A percentile compares a stretch with the other conserved stretches of the same genome.
phyloP scores from a whole-genome alignment of 2,329 filamentous ascomycete genomes.

The Aspergillus brasiliensis region DNA sequence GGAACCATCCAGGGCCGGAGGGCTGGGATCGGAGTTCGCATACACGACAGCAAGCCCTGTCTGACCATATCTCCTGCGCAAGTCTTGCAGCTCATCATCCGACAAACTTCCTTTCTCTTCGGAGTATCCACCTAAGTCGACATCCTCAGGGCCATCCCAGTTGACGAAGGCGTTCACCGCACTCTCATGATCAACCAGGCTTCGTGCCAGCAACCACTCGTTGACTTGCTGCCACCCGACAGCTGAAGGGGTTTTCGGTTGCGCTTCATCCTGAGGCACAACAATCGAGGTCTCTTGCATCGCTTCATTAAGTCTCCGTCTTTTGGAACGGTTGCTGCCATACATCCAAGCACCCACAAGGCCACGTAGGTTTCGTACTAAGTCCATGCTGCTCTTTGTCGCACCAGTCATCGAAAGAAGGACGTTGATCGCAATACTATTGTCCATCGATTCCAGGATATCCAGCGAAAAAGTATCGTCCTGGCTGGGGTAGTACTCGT shows the following conservation, averaged over 20 bases:
- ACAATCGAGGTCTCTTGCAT: constrained; percentile 32
- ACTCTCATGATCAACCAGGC: constrained; percentile 52
- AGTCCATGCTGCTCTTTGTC: constrained; percentile 37
- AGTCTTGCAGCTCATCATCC: constrained; percentile 47
- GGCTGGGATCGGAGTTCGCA: constrained; percentile 50
- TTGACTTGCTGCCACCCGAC: constrained; percentile 61
- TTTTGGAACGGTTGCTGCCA: constrained; percentile 57
- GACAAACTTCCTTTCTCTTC: constrained; percentile 45
- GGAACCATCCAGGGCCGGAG: constrained; percentile 49
- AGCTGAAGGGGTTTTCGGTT: constrained; percentile 26
- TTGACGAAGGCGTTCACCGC: constrained; percentile 55
- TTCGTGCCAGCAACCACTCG: constrained; percentile 59
- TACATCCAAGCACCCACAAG: constrained; percentile 67
- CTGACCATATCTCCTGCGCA: constrained; percentile 57
- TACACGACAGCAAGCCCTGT: constrained; percentile 63
- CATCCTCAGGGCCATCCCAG: constrained; percentile 63
- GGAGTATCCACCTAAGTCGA: constrained; percentile 59
- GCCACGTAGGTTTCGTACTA: constrained; percentile 58
- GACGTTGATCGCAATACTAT: constrained; percentile 54
- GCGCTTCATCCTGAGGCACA: constrained; percentile 21
- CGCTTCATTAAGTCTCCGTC: constrained; percentile 49
- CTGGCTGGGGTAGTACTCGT: constrained; percentile 63
- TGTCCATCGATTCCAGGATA: constrained; percentile 55
- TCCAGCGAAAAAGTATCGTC: constrained; percentile 50
- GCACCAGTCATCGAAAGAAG: constrained; percentile 51